phyloP scores from a whole-genome alignment of 1,284 basidiomycete species.

The Stereum hirsutum region DNA sequence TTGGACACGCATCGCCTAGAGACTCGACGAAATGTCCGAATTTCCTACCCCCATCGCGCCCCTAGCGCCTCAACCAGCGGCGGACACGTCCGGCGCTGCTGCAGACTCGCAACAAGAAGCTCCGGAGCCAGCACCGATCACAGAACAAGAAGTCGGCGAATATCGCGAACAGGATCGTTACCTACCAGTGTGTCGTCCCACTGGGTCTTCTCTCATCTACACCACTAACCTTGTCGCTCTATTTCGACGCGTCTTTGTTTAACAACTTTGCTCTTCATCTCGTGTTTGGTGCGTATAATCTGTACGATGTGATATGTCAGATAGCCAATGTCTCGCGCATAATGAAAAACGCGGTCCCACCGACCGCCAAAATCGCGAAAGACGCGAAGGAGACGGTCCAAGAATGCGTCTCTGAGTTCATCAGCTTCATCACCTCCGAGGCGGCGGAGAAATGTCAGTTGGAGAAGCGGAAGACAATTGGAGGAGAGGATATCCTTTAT shows the following conservation, averaged over 20 bases:
- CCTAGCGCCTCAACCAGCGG: slow-evolving; percentile 30
- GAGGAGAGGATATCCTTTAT: slow-evolving; percentile 85
- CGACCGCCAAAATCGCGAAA: slow-evolving; percentile 93
- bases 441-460: slow-evolving; percentile 83
- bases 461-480: slow-evolving; percentile 85
- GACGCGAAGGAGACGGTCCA: slow-evolving; percentile 97
- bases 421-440: slow-evolving; percentile 89
- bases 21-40: too few relatives aligned
- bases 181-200: slow-evolving; percentile 74
- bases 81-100: slow-evolving; percentile 23
- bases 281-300: neutral
- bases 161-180: slow-evolving; percentile 90
- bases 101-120: slow-evolving; percentile 33
- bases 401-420: slow-evolving; percentile 94
- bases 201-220: too few relatives aligned
- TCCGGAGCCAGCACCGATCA: slow-evolving; percentile 63
- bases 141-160: slow-evolving; percentile 86
- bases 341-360: slow-evolving; percentile 86
- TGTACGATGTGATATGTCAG: slow-evolving; percentile 35
- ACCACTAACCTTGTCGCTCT: too few relatives aligned
- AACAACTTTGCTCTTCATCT: neutral
- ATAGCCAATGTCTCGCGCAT: slow-evolving; percentile 94
- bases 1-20: too few relatives aligned
- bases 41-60: slow-evolving; percentile 29
- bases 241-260: neutral